phyloP scores from a whole-genome alignment of 805 yeast species.

The Candida oleophila region DNA sequence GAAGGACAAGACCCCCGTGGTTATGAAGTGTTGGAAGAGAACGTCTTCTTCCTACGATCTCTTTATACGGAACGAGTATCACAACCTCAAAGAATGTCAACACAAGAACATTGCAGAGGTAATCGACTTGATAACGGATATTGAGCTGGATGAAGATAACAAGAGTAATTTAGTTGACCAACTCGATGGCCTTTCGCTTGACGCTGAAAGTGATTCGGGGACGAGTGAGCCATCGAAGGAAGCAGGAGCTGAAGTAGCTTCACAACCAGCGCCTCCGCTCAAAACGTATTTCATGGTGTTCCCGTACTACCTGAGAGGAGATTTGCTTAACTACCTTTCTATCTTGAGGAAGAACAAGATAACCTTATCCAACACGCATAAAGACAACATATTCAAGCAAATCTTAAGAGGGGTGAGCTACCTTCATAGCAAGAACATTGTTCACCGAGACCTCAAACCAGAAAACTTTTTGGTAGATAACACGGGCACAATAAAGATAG shows the following conservation, averaged over 20 bases:
- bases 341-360: constrained; percentile 35
- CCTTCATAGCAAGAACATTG: constrained; percentile 42
- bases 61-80: constrained; percentile 30
- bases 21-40: constrained; percentile 31
- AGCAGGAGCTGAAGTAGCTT: background rate
- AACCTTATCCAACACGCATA: constrained; percentile 29
- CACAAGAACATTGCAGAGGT: constrained; percentile 29
- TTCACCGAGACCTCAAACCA: constrained; percentile 55
- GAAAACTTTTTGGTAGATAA: constrained; percentile 50
- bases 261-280: background rate
- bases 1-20: constrained; percentile 17
- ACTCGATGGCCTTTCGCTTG: background rate
- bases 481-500: constrained; percentile 43
- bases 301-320: constrained; percentile 48
- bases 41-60: constrained; percentile 13
- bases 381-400: constrained; percentile 47
- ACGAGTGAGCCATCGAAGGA: background rate
- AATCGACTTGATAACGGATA: constrained; percentile 20
- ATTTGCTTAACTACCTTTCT: constrained; percentile 44
- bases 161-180: background rate
- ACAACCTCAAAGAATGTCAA: constrained; percentile 24
- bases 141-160: background rate
- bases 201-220: background rate
- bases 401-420: constrained; percentile 44
- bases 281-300: constrained; percentile 34